Base-by-base conservation (phyloP, 257 asterid species). In the Perilla frutescens region DNA sequence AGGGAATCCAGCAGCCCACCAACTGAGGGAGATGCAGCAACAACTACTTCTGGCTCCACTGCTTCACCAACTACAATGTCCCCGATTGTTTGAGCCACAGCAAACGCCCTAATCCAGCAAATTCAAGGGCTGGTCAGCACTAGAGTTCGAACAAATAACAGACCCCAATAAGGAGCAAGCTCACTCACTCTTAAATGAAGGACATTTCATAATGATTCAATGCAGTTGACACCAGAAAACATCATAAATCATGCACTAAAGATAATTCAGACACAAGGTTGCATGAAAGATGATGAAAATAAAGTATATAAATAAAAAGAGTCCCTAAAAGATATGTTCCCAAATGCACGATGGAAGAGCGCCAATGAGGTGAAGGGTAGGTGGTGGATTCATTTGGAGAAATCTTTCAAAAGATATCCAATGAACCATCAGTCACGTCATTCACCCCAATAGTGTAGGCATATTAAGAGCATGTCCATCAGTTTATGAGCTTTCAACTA, bases 1-100 rank as follows among this genome's bases (percentile, higher is more conserved):
- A 93, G 91, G 72, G 98, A 91, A 84, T 93, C 98, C 73, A 93
- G 81, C 82, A 93, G 79, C 45, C 98, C 98, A 57, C 98, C 98
- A 13, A 94, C 97, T 37, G 97, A 83, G 43, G 98, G 96, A 70
- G 97, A 62, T 58, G 96, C 83, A 79, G 83, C 85, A 55, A 81
- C 89, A 76, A 89, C 84, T 72, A 93, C 93, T 84, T 93, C 98
- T 20, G 98, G 97, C 83, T 93, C 98, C 73, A 79, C 44, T 20
- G 81, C 72, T 74, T 93, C 97, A 40, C 97, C 98, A 29, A 86
- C 81, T 72, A 91, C 77, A 69, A 93, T 74, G 73, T 93, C 98
- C 76, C 97, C 98, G 66, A 93, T 75, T 64, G 89, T 76, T 65
- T 89, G 96, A 32, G 93, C 92, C 80, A 91, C 97, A 68, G 74